Conservation (phyloP, 129 eudicot species). For the Saposhnikovia divaricata region DNA sequence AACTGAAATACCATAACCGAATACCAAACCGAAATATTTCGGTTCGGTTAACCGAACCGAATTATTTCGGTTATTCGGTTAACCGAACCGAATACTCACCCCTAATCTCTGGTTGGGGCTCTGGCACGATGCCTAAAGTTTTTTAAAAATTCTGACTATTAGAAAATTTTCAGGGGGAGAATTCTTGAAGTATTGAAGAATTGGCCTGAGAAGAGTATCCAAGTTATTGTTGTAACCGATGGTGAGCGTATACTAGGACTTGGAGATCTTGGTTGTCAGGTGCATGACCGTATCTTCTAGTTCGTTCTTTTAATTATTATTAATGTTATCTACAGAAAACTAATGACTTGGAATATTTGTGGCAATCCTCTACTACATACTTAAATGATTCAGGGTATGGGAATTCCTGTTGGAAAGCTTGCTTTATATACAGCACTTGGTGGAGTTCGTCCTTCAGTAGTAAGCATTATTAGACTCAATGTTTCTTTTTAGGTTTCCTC, state of each 20-base stretch:
- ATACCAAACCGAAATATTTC: too few species aligned
- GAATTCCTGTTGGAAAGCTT: conserved; percentile 94
- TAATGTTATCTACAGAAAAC: background rate
- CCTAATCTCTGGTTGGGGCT: background rate
- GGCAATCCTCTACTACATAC: background rate
- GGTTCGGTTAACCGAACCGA: too few species aligned
- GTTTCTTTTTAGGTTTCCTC: background rate
- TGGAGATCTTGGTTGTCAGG: conserved; percentile 98
- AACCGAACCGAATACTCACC: too few species aligned
- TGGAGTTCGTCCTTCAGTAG: conserved; percentile 91
- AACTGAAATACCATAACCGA: too few species aligned
- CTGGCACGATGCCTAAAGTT: background rate
- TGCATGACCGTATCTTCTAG: conserved; percentile 1
- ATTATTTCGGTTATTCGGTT: too few species aligned
- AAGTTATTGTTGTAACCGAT: conserved; percentile 93
- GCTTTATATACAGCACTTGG: conserved; percentile 88
- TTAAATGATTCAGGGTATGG: conserved; percentile 67
- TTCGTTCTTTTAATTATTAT: background rate
- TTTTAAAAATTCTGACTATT: conserved; percentile 16
- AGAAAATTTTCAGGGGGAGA: conserved; percentile 51
- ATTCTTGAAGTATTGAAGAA: conserved; percentile 77
- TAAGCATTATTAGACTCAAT: conserved; percentile 20
- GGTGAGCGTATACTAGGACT: conserved; percentile 91
- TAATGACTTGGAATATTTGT: background rate
- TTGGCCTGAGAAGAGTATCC: conserved; percentile 76